Evolutionary conservation across 2,329 filamentous ascomycete species (phyloP), one percentile per base, ranked within the genome.

Genomic region (Hypoxylon sp.): DNA sequence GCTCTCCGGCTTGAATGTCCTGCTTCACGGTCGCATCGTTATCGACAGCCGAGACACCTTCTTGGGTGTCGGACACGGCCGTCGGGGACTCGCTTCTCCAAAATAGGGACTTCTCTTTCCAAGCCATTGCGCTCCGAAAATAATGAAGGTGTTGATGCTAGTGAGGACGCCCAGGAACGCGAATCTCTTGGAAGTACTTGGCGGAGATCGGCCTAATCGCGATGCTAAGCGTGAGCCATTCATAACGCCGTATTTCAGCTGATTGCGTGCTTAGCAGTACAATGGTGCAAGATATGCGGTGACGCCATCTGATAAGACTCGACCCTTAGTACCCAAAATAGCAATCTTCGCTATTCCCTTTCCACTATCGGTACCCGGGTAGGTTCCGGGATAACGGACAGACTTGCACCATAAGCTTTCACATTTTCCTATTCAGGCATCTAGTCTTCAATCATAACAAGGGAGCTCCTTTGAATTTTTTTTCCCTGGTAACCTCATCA

Each of bases 21-120:
- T 51, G 48, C n/a, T 51, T 51, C 23, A 51, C 23, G 28, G 25
- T 30, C 28, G 14, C 48, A 34, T 51, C 28, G n/a, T 51, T 51
- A 21, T 51, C 48, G n/a, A 21, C 28, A 34, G 48, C 9, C 14
- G 48, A 30, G 17, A 51, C 48, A 30, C 48, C 48, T 34, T 51
- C 48, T 19, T 51, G 48, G n/a, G 25, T 34, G 28, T 34, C n/a
- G 4, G 48, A 51, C 10, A 7, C 48, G 14, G 48, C n/a, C 19
- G 48, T 17, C 14, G 48, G 48, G n/a, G 48, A 51, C 25, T 51
- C 48, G 48, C 48, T 51, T n/a, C 48, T 25, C 48, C 48, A 51
- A 34, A 51, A 51, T 9, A n/a, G n/a, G n/a, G 48, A 32, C 28
- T 51, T 51, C 23, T 51, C 48, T 34, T 34, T 51, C 48, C 48